Conservation (phyloP, 1,139 yeast species). For the Kodamaea alishanica region DNA sequence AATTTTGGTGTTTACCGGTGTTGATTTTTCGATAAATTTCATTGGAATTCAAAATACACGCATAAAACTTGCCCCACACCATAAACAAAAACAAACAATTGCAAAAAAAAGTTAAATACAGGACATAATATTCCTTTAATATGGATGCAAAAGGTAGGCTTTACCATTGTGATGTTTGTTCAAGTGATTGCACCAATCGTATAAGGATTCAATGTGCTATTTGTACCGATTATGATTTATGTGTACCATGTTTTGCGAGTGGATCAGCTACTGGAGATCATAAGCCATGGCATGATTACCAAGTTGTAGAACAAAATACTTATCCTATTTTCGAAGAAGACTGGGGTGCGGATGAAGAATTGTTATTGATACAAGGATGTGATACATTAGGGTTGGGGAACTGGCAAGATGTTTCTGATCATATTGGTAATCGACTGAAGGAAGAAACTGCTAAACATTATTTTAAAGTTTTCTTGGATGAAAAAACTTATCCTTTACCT, state of each 20-base stretch:
- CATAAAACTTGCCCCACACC: no score
- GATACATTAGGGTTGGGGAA: slow-evolving; percentile 90
- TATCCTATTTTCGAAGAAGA: slow-evolving; percentile 86
- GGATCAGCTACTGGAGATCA: slow-evolving; percentile 82
- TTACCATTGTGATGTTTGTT: slow-evolving; percentile 93
- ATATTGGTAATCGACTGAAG: slow-evolving; percentile 85
- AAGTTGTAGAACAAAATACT: slow-evolving; percentile 89
- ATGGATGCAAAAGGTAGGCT: slow-evolving; percentile 37
- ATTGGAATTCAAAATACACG: no score
- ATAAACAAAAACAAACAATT: background rate
- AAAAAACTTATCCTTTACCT: slow-evolving; percentile 75
- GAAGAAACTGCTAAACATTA: slow-evolving; percentile 91
- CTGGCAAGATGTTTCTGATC: slow-evolving; percentile 96
- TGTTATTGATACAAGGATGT: slow-evolving; percentile 83
- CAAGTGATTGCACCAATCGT: slow-evolving; percentile 89
- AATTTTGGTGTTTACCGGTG: no score
- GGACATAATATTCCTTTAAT: background rate
- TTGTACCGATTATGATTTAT: slow-evolving; percentile 88
- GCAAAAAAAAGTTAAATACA: background rate
- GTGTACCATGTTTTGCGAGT: slow-evolving; percentile 93
- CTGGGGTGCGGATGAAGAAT: slow-evolving; percentile 99
- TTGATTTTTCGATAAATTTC: no score
- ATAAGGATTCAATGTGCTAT: slow-evolving; percentile 89
- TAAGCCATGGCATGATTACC: slow-evolving; percentile 91
- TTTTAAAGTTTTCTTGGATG: slow-evolving; percentile 61